Evolutionary conservation across 2,329 filamentous ascomycete species (phyloP), one percentile per base, ranked within the genome.

Genomic region (Epichloe sp.): DNA sequence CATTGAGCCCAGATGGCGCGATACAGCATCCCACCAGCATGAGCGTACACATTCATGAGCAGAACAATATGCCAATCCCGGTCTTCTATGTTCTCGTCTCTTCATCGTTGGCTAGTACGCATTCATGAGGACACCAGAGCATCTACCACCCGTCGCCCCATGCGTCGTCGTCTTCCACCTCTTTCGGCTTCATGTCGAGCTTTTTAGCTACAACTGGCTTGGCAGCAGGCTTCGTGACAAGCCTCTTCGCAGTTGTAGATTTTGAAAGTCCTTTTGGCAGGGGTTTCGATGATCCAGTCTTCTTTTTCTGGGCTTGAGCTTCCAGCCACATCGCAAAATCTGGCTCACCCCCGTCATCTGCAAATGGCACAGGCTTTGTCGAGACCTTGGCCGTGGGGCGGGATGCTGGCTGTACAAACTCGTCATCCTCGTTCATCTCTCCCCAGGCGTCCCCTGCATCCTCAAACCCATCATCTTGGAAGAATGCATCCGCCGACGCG

Each of bases 321-420:
- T 88, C 89, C 21, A 97, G 68, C 90, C 93, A 97, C 5, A 89
- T 90, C 5, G 89, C 91, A 67, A 98, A 97, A 65, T 97, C 93
- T 0, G 91, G 91, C 65, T 98, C 52, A 23, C 23, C 41, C 47
- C 37, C 91, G 26, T 86, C 82, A 58, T 95, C 89, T 53, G 91
- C 87, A 56, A 85, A 91, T 0, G 83, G 76, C 6, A 76, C 69
- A 34, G 68, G 60, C 5, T 63, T 64, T 7, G 60, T 60, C 15
- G 69, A 58, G 34, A 72, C 60, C 47, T 64, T 63, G 2, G 53
- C 53, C 21, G 53, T 48, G 12, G 52, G 52, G n/a, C 55, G 54
- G 5, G 60, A 52, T 1, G 60, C 47, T 7, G 72, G 72, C 40
- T 69, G 68, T 50, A 62, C 55, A 31, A 56, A 65, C 36, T 68